phyloP scores from a whole-genome alignment of 1,284 basidiomycete species.

The Phellopilus nigrolimitatus region DNA sequence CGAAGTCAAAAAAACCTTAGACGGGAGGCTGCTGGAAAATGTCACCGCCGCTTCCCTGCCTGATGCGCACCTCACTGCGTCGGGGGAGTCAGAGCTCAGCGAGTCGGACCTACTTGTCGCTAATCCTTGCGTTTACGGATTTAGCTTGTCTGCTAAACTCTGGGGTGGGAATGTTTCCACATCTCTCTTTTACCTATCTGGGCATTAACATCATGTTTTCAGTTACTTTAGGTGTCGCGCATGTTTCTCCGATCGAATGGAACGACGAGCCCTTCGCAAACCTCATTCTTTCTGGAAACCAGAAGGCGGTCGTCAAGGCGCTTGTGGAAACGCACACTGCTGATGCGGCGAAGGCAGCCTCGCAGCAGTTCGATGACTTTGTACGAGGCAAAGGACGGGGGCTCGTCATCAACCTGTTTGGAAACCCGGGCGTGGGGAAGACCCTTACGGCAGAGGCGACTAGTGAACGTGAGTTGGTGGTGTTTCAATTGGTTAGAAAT shows the following conservation, averaged over 20 bases:
- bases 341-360: conserved; percentile 34
- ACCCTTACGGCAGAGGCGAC: conserved; percentile 53
- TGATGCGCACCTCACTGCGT: neutral
- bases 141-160: conserved; percentile 51
- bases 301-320: conserved; percentile 50
- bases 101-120: conserved; percentile 40
- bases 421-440: conserved; percentile 56
- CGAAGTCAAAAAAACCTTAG: conserved; percentile 12
- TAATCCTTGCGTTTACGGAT: conserved; percentile 52
- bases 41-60: neutral
- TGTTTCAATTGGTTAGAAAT: no score
- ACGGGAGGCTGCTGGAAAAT: conserved; percentile 12
- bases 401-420: conserved; percentile 55
- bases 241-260: conserved; percentile 48
- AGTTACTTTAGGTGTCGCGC: conserved; percentile 35
- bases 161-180: conserved; percentile 43
- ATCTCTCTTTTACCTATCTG: neutral
- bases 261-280: conserved; percentile 52
- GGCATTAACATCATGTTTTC: neutral
- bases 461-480: conserved; percentile 37
- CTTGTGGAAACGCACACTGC: conserved; percentile 53
- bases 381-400: conserved; percentile 60
- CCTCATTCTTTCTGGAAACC: conserved; percentile 47
- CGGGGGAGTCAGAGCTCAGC: conserved; percentile 24
- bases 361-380: conserved; percentile 60